These are phyloP conservation scores for Salpingoeca rosetta DNA, from an alignment of 78 protist species.

Conservation along the genomic window DNA sequence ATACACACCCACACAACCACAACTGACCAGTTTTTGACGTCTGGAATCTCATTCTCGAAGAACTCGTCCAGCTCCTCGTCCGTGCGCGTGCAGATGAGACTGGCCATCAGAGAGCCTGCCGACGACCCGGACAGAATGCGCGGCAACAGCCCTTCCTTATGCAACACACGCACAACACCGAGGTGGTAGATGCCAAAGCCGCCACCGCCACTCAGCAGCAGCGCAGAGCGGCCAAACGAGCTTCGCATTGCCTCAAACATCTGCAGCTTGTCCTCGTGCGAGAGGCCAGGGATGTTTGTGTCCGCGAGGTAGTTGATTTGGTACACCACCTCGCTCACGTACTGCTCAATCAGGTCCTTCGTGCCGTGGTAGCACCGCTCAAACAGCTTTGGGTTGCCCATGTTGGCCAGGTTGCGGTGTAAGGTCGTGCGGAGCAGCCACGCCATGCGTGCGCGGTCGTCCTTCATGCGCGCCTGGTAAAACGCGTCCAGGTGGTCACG, in stretches of 20 bases:
- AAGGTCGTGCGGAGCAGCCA: conserved; percentile 8
- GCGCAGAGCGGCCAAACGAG: conserved; percentile 60
- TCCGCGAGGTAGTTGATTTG: conserved; percentile 15
- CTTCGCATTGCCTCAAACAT: conserved; percentile 30
- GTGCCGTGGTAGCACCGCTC: conserved; percentile 30
- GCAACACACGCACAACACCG: conserved; percentile 55
- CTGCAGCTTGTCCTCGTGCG: not conserved
- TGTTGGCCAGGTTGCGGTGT: conserved; percentile 40
- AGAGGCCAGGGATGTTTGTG: not conserved
- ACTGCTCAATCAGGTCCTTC: conserved; percentile 46
- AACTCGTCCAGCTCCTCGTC: conserved; percentile 9
- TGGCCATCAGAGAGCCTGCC: conserved; percentile 48
- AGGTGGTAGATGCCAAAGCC: conserved; percentile 39
- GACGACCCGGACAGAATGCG: conserved; percentile 40
- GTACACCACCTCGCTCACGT: conserved; percentile 31
- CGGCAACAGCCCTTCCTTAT: conserved; percentile 47
- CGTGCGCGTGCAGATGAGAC: conserved; percentile 9
- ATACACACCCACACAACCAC: not conserved
- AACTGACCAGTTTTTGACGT: not conserved
- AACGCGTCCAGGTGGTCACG: not conserved
- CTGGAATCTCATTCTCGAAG: not conserved
- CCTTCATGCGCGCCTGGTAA: not conserved
- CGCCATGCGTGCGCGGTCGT: not conserved
- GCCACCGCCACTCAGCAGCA: conserved; percentile 70
- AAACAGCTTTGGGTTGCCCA: conserved; percentile 36